Base-by-base conservation (phyloP, 148 eudicot species). In the Fallopia convolvulus region DNA sequence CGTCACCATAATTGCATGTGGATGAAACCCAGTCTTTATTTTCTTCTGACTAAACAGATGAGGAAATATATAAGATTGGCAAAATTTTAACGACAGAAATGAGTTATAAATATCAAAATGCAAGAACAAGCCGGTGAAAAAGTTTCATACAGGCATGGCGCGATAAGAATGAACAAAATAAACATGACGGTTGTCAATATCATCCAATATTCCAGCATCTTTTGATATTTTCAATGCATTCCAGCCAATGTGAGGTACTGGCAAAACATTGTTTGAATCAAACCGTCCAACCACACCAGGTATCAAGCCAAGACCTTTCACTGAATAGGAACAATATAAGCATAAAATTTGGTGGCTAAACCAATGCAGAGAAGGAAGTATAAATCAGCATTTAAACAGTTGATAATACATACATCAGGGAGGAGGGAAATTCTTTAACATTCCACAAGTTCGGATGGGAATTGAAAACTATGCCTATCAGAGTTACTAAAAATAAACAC, bases 121-220 rank as follows among this genome's bases (percentile, higher is more conserved):
- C 41, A 17, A 78, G 18, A 72, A 72, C 50, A 72, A 23, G 30
- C 60, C 71, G 17, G 46, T 5, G 26, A n/a, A 42, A 32, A 76
- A 63, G 48, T 76, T 72, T 26, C 85, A 79, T 91, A 96, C 99
- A 71, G 92, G 97, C 79, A 89, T 79, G 53, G 97, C 99, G 76
- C 97, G 99, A 76, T 95, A 95, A 75, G 99, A 95, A 77, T 95
- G 99, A 76, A 95, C 99, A 78, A 96, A 96, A 83, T 96, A 96
- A 80, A 96, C 97, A 89, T 96, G 99, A 56, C 84, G 87, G 77
- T 83, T 82, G 66, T 85, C 91, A 79, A 93, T 82, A 77, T 90
- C 94, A 81, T 88, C 91, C 86, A 96, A 84, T 61, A 96, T 89
- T 60, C 86, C 88, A 75, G 93, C 82, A 70, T 90, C 91, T 76